A percentile compares a stretch with the other conserved stretches of the same genome.
Conservation (phyloP, 352 stramenopile genomes). For the Phytophthora hibernalis region DNA sequence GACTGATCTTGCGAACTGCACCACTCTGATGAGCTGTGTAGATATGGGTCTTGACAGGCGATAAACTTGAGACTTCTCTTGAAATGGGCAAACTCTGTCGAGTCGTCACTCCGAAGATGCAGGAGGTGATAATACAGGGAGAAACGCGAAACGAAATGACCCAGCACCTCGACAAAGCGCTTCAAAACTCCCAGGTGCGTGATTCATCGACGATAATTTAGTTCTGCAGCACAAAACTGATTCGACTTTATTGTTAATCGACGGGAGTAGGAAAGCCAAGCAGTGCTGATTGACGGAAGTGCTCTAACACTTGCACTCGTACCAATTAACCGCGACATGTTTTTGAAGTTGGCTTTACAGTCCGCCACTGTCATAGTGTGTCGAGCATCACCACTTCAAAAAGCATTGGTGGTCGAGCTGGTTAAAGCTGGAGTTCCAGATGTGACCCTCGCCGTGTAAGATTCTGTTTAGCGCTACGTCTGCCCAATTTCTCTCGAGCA, state of each 20-base stretch:
- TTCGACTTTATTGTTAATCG: not conserved
- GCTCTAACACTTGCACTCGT: constrained; percentile 68
- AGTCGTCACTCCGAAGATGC: constrained; percentile 86
- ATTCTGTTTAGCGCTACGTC: constrained; percentile 6
- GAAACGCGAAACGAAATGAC: constrained; percentile 57
- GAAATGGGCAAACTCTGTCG: constrained; percentile 96
- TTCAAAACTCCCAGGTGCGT: constrained; percentile 53
- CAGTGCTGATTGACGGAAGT: constrained; percentile 71
- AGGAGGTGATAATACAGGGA: constrained; percentile 70
- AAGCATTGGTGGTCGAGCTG: constrained; percentile 94
- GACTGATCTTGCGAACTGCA: not conserved
- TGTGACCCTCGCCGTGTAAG: constrained; percentile 95
- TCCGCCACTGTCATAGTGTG: constrained; percentile 91
- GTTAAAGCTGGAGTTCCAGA: constrained; percentile 85
- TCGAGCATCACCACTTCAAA: constrained; percentile 90
- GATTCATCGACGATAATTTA: not conserved
- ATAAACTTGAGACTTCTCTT: constrained; percentile 99
- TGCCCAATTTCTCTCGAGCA: not conserved
- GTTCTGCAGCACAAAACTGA: not conserved
- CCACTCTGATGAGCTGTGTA: constrained; percentile 20
- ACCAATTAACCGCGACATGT: constrained; percentile 61
- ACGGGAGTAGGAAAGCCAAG: constrained; percentile 59
- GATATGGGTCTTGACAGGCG: constrained; percentile 95
- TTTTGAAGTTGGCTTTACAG: constrained; percentile 71
- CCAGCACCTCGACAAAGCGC: constrained; percentile 53